Evolutionary conservation across 768 basidiomycete genomes (phyloP).

Genomic region (Mycena rosella): DNA sequence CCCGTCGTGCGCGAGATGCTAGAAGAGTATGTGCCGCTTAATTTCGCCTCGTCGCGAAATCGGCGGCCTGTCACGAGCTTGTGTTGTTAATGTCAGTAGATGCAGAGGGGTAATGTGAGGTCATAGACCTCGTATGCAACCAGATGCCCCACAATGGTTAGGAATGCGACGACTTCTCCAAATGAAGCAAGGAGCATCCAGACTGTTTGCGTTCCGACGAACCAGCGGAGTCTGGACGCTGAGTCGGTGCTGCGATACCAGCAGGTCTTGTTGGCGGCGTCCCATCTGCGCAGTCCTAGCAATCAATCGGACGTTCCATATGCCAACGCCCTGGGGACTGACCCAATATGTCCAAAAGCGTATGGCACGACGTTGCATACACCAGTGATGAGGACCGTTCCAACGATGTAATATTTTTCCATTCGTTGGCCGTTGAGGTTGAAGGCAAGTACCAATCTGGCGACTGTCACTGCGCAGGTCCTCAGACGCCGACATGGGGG

Average conservation of each 20-base stretch:
- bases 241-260: conserved; percentile 40
- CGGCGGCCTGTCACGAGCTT: no score
- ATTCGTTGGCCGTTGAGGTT: conserved; percentile 9
- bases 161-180: conserved; percentile 38
- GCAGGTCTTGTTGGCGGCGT: conserved; percentile 29
- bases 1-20: background rate
- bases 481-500: no score
- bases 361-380: conserved; percentile 38
- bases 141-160: conserved; percentile 29
- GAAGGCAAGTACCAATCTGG: conserved; percentile 6
- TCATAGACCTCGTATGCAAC: conserved; percentile 35
- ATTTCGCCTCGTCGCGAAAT: no score
- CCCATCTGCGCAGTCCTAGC: background rate
- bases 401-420: conserved; percentile 40
- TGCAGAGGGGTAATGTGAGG: background rate
- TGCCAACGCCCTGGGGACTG: background rate
- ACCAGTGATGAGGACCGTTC: conserved; percentile 33
- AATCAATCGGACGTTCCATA: background rate
- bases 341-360: conserved; percentile 44
- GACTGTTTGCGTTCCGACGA: conserved; percentile 43
- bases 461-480: background rate
- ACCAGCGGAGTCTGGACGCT: conserved; percentile 35
- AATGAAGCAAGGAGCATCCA: conserved; percentile 40
- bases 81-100: background rate
- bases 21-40: no score